Evolutionary conservation across 163 green algal species (phyloP).

Genomic region (Scenedesmus sp.): DNA sequence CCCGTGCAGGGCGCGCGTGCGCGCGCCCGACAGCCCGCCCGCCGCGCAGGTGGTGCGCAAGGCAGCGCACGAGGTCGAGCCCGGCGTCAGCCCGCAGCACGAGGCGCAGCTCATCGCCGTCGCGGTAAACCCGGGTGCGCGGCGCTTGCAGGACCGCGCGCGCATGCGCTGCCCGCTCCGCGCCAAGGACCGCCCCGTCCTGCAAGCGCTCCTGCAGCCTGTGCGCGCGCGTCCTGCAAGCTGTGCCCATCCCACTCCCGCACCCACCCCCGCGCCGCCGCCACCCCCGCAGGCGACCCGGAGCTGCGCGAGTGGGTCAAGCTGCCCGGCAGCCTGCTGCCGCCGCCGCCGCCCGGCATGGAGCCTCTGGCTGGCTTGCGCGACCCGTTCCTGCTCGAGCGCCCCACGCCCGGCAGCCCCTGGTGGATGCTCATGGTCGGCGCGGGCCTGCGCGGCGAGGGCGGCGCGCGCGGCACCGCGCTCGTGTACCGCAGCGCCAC

Average conservation of each 20-base stretch:
- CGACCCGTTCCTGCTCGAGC: constrained; percentile 67
- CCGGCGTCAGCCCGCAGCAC: constrained; percentile 22
- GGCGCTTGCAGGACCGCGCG: neutral
- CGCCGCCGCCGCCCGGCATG: constrained; percentile 63
- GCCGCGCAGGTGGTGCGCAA: constrained; percentile 45
- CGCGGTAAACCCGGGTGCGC: constrained; percentile 16
- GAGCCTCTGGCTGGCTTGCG: constrained; percentile 76
- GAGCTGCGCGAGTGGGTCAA: constrained; percentile 74
- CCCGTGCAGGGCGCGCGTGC: no score
- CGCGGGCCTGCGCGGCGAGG: constrained; percentile 67
- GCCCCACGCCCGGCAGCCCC: constrained; percentile 4
- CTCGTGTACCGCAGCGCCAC: constrained; percentile 66
- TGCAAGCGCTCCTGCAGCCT: neutral
- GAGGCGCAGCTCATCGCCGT: constrained; percentile 37
- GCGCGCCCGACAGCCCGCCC: no score
- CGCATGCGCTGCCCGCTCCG: neutral
- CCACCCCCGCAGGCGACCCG: constrained; percentile 49
- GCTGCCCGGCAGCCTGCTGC: constrained; percentile 61
- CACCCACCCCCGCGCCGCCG: neutral
- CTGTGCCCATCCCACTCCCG: neutral
- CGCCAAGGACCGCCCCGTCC: neutral
- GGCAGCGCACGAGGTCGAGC: neutral
- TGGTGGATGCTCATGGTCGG: constrained; percentile 78
- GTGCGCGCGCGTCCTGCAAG: neutral
- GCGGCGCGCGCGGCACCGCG: constrained; percentile 67